These are phyloP conservation scores for Amanita jacksonii DNA, from an alignment of 768 basidiomycete species.

Conservation along the genomic window DNA sequence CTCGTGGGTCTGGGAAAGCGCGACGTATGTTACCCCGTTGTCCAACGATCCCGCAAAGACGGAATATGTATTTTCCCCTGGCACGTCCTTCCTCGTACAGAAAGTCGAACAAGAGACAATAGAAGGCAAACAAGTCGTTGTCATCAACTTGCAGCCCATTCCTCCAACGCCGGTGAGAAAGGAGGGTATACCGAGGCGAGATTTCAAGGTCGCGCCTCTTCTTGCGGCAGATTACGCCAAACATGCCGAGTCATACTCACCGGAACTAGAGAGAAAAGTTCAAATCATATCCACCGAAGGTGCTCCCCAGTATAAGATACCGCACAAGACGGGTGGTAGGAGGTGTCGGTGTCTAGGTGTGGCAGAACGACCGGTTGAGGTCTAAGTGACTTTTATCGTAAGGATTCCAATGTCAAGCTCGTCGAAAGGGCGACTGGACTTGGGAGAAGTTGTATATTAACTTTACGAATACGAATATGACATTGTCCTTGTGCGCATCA, in stretches of 20 bases:
- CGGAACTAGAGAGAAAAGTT: neutral
- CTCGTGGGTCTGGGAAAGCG: constrained; percentile 1
- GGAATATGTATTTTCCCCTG: too few species aligned
- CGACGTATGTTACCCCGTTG: constrained; percentile 3
- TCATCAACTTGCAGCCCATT: neutral
- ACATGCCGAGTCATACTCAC: neutral
- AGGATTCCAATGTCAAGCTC: too few species aligned
- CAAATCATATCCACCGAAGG: neutral
- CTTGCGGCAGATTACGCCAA: neutral
- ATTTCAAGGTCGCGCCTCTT: neutral
- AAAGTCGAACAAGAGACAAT: neutral
- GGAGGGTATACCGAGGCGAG: neutral
- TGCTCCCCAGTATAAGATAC: neutral
- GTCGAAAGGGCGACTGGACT: too few species aligned
- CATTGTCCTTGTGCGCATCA: too few species aligned
- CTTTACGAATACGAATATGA: too few species aligned
- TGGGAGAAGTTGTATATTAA: too few species aligned
- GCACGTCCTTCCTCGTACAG: too few species aligned
- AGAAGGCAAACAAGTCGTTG: neutral
- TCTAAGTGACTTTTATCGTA: too few species aligned
- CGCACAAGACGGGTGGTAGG: too few species aligned
- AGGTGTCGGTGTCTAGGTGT: neutral
- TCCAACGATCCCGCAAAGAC: too few species aligned
- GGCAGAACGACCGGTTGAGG: too few species aligned
- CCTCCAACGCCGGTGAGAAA: neutral